Percentiles rank a stretch among this genome's conserved stretches.
Evolutionary conservation across 1,284 basidiomycete genomes (phyloP).

Genomic region (Pterulicium gracile): DNA sequence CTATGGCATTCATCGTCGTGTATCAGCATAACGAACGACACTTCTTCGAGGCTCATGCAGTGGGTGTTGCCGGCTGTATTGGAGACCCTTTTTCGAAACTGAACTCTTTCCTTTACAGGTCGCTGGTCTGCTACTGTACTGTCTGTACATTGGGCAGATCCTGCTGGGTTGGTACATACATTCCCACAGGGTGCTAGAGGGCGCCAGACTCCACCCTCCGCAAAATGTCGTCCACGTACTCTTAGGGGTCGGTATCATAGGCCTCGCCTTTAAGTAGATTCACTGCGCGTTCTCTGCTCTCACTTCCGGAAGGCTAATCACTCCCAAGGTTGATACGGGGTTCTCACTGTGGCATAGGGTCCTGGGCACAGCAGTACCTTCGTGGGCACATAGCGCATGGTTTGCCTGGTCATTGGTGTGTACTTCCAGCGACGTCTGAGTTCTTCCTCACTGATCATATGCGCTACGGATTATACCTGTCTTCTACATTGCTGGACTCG

Average conservation of each 20-base stretch:
- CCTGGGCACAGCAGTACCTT: background rate
- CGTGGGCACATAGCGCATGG: background rate
- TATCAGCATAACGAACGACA: constrained; percentile 31
- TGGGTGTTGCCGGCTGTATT: constrained; percentile 16
- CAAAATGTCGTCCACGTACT: constrained; percentile 38
- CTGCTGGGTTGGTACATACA: constrained; percentile 48
- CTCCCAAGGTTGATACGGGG: background rate
- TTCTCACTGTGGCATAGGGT: background rate
- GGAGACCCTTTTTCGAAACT: background rate
- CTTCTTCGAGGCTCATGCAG: constrained; percentile 40
- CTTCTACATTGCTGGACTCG: background rate
- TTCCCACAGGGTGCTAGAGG: constrained; percentile 21
- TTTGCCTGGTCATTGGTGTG: background rate
- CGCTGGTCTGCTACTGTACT: constrained; percentile 42
- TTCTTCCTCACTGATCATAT: background rate
- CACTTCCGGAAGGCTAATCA: background rate
- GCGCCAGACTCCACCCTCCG: constrained; percentile 30
- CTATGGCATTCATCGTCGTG: constrained; percentile 39
- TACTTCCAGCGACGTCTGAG: background rate
- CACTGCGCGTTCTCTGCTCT: background rate
- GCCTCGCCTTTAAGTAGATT: constrained; percentile 37
- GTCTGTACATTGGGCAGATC: constrained; percentile 43
- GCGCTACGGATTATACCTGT: background rate
- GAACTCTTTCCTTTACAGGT: constrained; percentile 23
- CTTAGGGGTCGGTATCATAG: constrained; percentile 34